phyloP scores from a whole-genome alignment of 2,329 filamentous ascomycete species.

The Xylogone sp. region DNA sequence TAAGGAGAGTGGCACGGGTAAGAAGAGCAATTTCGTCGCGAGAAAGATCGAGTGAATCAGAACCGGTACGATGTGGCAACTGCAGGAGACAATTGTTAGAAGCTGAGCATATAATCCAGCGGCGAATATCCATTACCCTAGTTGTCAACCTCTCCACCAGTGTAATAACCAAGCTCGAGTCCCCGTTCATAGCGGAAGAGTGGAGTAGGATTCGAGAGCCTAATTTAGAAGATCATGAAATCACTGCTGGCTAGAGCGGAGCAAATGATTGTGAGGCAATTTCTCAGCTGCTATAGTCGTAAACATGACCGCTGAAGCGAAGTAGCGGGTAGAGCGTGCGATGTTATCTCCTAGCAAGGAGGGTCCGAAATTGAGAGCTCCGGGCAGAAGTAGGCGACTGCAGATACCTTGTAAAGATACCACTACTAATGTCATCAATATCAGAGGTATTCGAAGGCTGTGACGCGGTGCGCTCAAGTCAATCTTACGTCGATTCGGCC shows the following conservation, averaged over 20 bases:
- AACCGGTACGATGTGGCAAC: constrained; percentile 62
- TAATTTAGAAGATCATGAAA: not conserved
- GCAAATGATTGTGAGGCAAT: not conserved
- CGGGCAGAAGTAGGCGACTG: too few species aligned
- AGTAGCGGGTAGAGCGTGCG: too few species aligned
- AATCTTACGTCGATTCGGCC: not conserved
- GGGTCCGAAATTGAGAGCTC: too few species aligned
- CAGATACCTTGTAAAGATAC: not conserved
- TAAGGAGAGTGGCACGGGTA: constrained; percentile 57
- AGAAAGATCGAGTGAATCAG: constrained; percentile 49
- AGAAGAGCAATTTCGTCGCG: constrained; percentile 59
- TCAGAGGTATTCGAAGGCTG: not conserved
- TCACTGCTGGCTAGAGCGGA: not conserved
- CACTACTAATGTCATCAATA: not conserved
- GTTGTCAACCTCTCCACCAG: constrained; percentile 60
- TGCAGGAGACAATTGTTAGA: constrained; percentile 23
- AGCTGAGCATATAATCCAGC: constrained; percentile 2
- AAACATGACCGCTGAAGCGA: not conserved
- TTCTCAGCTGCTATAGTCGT: not conserved
- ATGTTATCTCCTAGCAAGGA: too few species aligned
- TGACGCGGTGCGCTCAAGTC: not conserved
- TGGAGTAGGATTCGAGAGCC: not conserved
- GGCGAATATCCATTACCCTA: constrained; percentile 41
- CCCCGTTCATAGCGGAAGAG: constrained; percentile 48
- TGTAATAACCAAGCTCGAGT: constrained; percentile 56